phyloP scores from a whole-genome alignment of 352 stramenopile species.

The Globisporangium uncinulatum region DNA sequence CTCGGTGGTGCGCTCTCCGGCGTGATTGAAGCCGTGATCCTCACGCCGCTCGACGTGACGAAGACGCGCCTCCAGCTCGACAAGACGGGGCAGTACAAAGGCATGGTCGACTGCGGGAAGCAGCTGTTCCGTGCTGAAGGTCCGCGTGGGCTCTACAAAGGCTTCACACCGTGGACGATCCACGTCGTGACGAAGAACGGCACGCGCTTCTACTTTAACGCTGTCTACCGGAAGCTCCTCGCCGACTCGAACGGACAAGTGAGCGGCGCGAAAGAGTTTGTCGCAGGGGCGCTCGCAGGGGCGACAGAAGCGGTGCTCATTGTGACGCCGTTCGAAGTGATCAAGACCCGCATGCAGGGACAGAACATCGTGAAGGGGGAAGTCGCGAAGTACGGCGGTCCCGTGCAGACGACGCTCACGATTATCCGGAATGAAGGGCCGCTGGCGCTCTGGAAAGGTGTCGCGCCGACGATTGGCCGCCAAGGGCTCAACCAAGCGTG shows the following conservation, averaged over 20 bases:
- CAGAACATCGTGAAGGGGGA: conserved; percentile 86
- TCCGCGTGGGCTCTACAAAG: conserved; percentile 78
- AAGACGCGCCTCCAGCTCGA: conserved; percentile 89
- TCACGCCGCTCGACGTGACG: conserved; percentile 84
- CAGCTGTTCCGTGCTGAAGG: conserved; percentile 79
- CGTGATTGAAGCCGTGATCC: conserved; percentile 78
- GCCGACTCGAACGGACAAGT: conserved; percentile 77
- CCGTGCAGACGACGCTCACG: conserved; percentile 89
- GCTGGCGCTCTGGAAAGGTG: conserved; percentile 93
- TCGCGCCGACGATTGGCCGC: conserved; percentile 94
- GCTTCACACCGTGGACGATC: conserved; percentile 85
- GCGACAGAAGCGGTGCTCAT: conserved; percentile 96
- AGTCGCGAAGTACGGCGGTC: conserved; percentile 80
- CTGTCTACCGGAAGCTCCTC: conserved; percentile 73
- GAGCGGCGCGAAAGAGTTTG: conserved; percentile 72
- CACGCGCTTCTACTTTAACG: conserved; percentile 88
- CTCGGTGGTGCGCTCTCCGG: conserved; percentile 79
- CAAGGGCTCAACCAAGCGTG: conserved; percentile 98
- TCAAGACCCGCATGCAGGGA: conserved; percentile 96
- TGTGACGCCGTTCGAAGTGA: conserved; percentile 97
- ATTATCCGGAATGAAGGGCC: conserved; percentile 93
- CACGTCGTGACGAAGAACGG: conserved; percentile 90
- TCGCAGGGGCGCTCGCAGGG: conserved; percentile 90
- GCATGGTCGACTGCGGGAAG: conserved; percentile 82
- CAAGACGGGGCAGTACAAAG: conserved; percentile 80